Evolutionary conservation across 306 rosid genomes (phyloP).

Genomic region (Inga oerstediana): DNA sequence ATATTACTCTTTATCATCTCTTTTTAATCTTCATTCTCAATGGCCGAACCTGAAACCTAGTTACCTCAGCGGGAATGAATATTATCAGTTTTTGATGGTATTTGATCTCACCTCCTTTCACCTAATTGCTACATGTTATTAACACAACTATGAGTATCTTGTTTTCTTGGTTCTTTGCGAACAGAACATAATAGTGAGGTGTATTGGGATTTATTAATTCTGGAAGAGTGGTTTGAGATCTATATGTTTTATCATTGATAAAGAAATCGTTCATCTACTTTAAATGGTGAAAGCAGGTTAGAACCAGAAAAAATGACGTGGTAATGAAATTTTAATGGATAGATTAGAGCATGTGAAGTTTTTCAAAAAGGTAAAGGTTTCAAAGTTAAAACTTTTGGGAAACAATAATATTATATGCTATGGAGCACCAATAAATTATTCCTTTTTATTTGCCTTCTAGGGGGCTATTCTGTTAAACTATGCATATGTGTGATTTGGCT

Average conservation of each 20-base stretch:
- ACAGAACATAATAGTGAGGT: neutral
- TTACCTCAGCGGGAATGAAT: neutral
- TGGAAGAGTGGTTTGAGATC: neutral
- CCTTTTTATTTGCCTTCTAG: neutral
- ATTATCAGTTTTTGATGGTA: neutral
- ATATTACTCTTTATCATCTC: neutral
- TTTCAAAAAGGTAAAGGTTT: neutral
- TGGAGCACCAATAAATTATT: neutral
- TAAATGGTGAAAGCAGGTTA: neutral
- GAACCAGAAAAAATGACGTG: neutral
- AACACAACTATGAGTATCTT: neutral
- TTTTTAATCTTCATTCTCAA: neutral
- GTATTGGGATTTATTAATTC: neutral
- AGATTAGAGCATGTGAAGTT: neutral
- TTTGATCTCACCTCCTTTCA: neutral
- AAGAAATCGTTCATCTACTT: neutral
- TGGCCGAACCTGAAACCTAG: neutral
- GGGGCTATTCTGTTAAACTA: neutral
- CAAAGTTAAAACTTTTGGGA: neutral
- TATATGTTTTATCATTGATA: neutral
- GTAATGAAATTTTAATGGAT: neutral
- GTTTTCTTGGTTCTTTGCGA: neutral
- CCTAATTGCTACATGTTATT: neutral
- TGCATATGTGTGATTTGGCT: neutral
- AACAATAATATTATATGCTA: neutral